Percentiles rank a stretch among this genome's conserved stretches.
Conservation (phyloP, 805 yeast species). For the Hanseniaspora valbyensis region DNA sequence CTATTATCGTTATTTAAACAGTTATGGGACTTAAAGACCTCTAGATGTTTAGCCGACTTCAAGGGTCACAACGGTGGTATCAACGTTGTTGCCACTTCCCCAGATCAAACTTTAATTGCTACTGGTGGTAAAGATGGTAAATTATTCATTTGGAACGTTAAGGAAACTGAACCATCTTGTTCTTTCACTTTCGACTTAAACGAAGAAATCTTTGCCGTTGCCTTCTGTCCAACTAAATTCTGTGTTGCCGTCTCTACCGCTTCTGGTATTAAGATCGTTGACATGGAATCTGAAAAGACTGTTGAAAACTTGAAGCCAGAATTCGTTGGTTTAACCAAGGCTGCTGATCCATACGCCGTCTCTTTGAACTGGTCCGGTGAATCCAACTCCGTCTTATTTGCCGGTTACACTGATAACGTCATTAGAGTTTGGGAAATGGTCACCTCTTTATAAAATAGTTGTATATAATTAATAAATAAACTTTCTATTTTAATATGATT, state of each 20-base stretch:
- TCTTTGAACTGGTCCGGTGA: constrained; percentile 99
- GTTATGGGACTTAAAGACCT: constrained; percentile 90
- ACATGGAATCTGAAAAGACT: constrained; percentile 86
- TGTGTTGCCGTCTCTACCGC: constrained; percentile 99
- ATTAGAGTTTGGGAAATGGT: constrained; percentile 99
- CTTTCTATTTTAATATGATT: constrained; percentile 10
- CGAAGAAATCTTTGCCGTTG: constrained; percentile 94
- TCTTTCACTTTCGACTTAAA: constrained; percentile 82
- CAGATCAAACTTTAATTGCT: constrained; percentile 99
- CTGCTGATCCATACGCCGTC: constrained; percentile 95
- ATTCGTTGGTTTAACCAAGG: constrained; percentile 74
- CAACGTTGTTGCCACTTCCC: constrained; percentile 92
- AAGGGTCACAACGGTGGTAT: constrained; percentile 99
- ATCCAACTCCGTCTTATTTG: constrained; percentile 90
- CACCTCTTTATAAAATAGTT: constrained; percentile 42
- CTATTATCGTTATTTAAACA: constrained; percentile 28
- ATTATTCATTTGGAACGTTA: constrained; percentile 96
- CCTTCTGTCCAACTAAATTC: constrained; percentile 99
- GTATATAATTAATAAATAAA: constrained; percentile 8
- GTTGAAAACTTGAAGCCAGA: constrained; percentile 98
- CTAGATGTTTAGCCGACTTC: constrained; percentile 85
- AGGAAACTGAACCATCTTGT: constrained; percentile 60
- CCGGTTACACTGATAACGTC: constrained; percentile 99
- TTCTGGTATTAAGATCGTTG: constrained; percentile 94
- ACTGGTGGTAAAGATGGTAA: constrained; percentile 99